Conservation (phyloP, 768 basidiomycete genomes). For the Austroboletus festivus region DNA sequence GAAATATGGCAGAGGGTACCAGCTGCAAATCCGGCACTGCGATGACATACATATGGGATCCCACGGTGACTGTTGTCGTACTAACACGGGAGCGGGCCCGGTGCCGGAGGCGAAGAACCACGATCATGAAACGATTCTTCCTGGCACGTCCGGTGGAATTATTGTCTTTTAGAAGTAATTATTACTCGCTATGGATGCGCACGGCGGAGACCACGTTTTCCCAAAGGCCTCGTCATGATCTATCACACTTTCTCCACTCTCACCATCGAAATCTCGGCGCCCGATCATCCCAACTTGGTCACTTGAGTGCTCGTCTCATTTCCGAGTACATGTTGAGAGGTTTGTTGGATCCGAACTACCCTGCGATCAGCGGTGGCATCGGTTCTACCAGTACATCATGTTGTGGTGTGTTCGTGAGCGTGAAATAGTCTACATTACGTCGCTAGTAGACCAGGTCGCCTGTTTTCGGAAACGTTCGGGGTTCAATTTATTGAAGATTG, state of each 20-base stretch:
- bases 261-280: slow-evolving; percentile 7
- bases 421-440: too few species aligned
- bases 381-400: too few species aligned
- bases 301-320: slow-evolving; percentile 1
- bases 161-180: slow-evolving; percentile 1
- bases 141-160: neutral
- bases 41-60: too few species aligned
- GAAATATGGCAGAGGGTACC: neutral
- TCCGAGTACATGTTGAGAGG: neutral
- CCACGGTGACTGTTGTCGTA: slow-evolving; percentile 8
- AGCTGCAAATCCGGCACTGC: too few species aligned
- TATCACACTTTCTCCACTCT: slow-evolving; percentile 8
- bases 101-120: slow-evolving; percentile 18
- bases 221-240: neutral
- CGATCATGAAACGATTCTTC: slow-evolving; percentile 8
- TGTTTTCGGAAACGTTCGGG: too few species aligned
- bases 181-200: slow-evolving; percentile 8
- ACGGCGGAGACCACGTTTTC: neutral
- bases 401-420: too few species aligned
- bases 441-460: too few species aligned
- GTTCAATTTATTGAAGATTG: too few species aligned
- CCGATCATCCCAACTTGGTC: slow-evolving; percentile 6
- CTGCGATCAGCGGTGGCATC: too few species aligned
- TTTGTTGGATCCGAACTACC: neutral
- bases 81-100: slow-evolving; percentile 12